Conservation (phyloP, 1,139 yeast genomes). For the Blastobotrys arbuscula region DNA sequence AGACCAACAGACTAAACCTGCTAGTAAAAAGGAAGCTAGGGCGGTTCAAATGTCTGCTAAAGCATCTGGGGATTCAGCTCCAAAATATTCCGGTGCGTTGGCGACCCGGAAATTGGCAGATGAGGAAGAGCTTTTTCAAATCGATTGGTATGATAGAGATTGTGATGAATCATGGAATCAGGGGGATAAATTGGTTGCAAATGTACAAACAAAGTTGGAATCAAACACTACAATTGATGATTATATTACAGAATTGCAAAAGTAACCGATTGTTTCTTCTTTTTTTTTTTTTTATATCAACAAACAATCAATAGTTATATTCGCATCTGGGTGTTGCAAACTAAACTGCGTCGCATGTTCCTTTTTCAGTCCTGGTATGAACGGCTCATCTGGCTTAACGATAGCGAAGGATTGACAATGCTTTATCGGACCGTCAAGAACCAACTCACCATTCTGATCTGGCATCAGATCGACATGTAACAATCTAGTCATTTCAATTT, state of each 20-base stretch:
- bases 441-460: not conserved
- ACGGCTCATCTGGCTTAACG: not conserved
- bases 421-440: not conserved
- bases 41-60: constrained; percentile 76
- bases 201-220: constrained; percentile 19
- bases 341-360: not conserved
- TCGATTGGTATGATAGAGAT: constrained; percentile 46
- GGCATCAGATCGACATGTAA: not conserved
- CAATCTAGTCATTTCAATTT: not conserved
- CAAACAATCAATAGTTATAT: not conserved
- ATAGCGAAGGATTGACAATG: not conserved
- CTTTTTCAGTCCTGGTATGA: not conserved
- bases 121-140: constrained; percentile 55
- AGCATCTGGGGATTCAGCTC: constrained; percentile 52
- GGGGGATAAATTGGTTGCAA: constrained; percentile 31
- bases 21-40: constrained; percentile 46
- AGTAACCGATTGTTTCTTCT: not conserved
- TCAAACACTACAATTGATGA: constrained; percentile 26
- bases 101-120: constrained; percentile 67
- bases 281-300: not conserved
- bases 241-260: constrained; percentile 23
- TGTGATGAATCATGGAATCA: constrained; percentile 36
- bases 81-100: constrained; percentile 74
- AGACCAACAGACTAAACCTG: constrained; percentile 41
- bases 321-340: not conserved